A percentile compares a stretch with the other conserved stretches of the same genome.
Evolutionary conservation across 2,329 filamentous ascomycete genomes (phyloP).

Genomic region (Lachnellula arida): DNA sequence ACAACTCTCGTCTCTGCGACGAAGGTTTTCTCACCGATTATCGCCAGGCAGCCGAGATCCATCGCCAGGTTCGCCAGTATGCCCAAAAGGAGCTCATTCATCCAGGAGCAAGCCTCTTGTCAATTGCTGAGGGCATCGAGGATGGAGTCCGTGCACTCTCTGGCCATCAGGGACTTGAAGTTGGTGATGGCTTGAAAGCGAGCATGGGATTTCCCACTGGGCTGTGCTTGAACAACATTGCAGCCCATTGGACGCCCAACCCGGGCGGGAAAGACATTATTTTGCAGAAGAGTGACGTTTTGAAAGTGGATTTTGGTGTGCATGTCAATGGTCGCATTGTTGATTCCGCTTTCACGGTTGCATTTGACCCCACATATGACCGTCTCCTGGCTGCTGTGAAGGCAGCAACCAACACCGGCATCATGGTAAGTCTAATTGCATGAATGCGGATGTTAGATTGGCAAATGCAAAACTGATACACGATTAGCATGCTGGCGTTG

Average conservation of each 20-base stretch:
- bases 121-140: slow-evolving; percentile 85
- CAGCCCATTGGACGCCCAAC: slow-evolving; percentile 84
- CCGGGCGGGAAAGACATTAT: slow-evolving; percentile 71
- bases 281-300: slow-evolving; percentile 60
- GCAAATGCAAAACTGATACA: not conserved
- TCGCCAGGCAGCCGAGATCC: slow-evolving; percentile 80
- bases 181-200: slow-evolving; percentile 72
- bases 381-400: slow-evolving; percentile 62
- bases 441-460: not conserved
- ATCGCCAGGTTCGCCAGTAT: slow-evolving; percentile 81
- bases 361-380: slow-evolving; percentile 65
- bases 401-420: slow-evolving; percentile 68
- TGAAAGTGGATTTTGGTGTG: slow-evolving; percentile 70
- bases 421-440: slow-evolving; percentile 38
- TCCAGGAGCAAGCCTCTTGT: slow-evolving; percentile 73
- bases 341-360: slow-evolving; percentile 66
- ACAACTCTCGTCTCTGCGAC: slow-evolving; percentile 74
- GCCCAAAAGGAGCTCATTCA: slow-evolving; percentile 69
- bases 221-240: slow-evolving; percentile 77
- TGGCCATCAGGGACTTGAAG: slow-evolving; percentile 69
- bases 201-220: slow-evolving; percentile 87
- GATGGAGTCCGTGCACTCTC: slow-evolving; percentile 72
- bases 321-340: slow-evolving; percentile 68
- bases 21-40: slow-evolving; percentile 72
- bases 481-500: slow-evolving; percentile 79